Base-by-base conservation (phyloP, 352 stramenopile genomes). In the Peronospora belbahrii region DNA sequence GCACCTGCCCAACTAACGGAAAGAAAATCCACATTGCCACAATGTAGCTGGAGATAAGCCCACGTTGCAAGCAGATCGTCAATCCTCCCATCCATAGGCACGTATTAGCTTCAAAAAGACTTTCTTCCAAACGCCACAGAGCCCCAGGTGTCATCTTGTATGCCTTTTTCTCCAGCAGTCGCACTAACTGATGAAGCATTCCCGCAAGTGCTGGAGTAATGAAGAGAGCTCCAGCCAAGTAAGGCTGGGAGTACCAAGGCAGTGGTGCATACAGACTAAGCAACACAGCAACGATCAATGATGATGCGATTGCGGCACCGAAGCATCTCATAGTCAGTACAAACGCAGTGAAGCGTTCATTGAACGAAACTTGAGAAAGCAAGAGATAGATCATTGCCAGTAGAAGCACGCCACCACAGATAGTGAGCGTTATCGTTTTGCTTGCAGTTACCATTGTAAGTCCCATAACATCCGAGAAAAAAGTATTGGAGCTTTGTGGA, bases 381-480 rank as follows among this genome's bases (percentile, higher is more conserved):
- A 72, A n/a, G 11, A 82, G 40, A 40, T 83, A 87, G 4, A 83
- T 0, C 9, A 59, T 14, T 7, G 69, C 67, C 2, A 74, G 20
- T 2, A 67, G 20, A n/a, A 83, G 27, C 11, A 86, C 63, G 2
- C 37, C 50, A 3, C 46, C 40, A 31, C 73, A 84, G 2, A 85
- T 27, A 30, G 42, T 35, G 17, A 75, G 70, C 2, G 66, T 64
- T 20, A 37, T 59, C 2, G 56, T 24, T 34, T 80, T 80, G 45
- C 69, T 69, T 45, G 70, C 69, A 33, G 74, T 83, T 32, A 89
- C 52, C 68, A 85, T 89, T 2, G 61, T 62, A 20, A 74, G 22
- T 13, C 78, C 78, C 30, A 66, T 70, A 5, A 89, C 51, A 56
- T 89, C 78, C 37, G 83, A 84, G 46, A 89, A 89, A 20, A 89